These are phyloP conservation scores for Suillus subalutaceus DNA, from an alignment of 768 basidiomycete species.

Conservation along the genomic window DNA sequence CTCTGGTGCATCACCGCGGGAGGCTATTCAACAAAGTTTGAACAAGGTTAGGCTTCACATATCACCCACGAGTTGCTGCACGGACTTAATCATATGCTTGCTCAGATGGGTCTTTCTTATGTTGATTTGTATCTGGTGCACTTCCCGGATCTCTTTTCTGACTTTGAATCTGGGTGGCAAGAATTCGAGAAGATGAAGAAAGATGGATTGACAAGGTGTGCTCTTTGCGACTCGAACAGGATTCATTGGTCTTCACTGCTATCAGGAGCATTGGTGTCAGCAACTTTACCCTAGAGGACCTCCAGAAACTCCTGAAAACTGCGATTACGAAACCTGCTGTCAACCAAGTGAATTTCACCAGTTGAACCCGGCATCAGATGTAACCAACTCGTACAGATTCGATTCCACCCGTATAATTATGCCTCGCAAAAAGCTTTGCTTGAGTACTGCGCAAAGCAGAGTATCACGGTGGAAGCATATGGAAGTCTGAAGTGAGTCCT, in stretches of 20 bases:
- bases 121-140: constrained; percentile 79
- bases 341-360: constrained; percentile 54
- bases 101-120: constrained; percentile 59
- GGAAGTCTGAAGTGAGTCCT: constrained; percentile 57
- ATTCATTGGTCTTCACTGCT: neutral
- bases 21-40: constrained; percentile 50
- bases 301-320: constrained; percentile 52
- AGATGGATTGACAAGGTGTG: constrained; percentile 37
- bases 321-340: constrained; percentile 65
- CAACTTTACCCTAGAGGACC: constrained; percentile 59
- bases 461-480: constrained; percentile 67
- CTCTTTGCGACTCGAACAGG: neutral
- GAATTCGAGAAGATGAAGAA: constrained; percentile 59
- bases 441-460: constrained; percentile 53
- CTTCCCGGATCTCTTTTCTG: constrained; percentile 31
- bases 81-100: neutral
- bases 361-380: no score
- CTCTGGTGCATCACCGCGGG: constrained; percentile 35
- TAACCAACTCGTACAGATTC: constrained; percentile 45
- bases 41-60: constrained; percentile 41
- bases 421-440: constrained; percentile 58
- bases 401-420: constrained; percentile 74
- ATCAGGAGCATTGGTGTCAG: constrained; percentile 73
- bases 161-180: constrained; percentile 50
- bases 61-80: no score